These are phyloP conservation scores for Sporodiniella umbellata DNA, from an alignment of 371 early-diverging fungal species.

Conservation along the genomic window DNA sequence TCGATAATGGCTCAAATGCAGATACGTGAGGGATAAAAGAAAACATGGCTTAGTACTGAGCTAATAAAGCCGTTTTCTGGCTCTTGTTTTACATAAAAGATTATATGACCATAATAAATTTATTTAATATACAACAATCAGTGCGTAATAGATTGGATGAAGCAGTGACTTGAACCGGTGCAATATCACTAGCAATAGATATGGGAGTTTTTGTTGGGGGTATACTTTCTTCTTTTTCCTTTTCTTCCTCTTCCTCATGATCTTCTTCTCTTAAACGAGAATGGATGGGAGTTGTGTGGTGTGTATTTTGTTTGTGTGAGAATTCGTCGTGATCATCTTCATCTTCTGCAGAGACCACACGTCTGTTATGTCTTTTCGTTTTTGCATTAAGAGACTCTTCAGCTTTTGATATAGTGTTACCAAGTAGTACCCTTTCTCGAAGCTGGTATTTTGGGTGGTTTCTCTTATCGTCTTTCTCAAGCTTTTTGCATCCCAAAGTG, in stretches of 20 bases:
- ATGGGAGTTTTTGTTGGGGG: not conserved
- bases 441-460: constrained; percentile 32
- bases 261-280: constrained; percentile 17
- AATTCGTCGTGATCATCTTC: constrained; percentile 21
- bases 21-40: no score
- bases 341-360: constrained; percentile 44
- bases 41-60: no score
- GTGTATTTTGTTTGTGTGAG: constrained; percentile 1
- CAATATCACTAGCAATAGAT: not conserved
- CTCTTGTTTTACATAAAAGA: no score
- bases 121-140: not conserved
- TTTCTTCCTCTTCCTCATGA: constrained; percentile 11
- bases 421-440: constrained; percentile 36
- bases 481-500: constrained; percentile 34
- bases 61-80: no score
- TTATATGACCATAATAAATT: not conserved
- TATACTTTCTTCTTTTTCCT: constrained; percentile 7
- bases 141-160: not conserved
- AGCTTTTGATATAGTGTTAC: constrained; percentile 37
- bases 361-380: constrained; percentile 36
- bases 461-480: constrained; percentile 42
- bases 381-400: constrained; percentile 37
- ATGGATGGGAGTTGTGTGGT: not conserved
- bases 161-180: not conserved
- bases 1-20: no score